Evolutionary conservation across 495 filamentous ascomycete species (phyloP).

Genomic region (Neurospora tetraspora): DNA sequence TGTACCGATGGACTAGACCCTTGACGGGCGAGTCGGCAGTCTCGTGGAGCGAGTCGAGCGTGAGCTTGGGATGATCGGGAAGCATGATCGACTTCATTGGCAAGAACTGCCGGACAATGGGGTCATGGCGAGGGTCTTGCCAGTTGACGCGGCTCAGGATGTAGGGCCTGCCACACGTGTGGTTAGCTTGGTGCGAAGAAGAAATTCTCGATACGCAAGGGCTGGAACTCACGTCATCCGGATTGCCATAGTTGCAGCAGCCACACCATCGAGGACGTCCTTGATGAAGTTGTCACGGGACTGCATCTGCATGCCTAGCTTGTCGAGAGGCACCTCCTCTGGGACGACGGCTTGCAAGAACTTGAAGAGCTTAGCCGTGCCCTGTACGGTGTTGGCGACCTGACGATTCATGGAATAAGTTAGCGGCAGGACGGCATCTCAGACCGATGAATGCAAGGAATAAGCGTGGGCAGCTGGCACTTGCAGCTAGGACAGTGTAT

Average conservation of each 20-base stretch:
- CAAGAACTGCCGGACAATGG: conserved; percentile 44
- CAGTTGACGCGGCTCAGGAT: conserved; percentile 44
- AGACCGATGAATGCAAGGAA: background rate
- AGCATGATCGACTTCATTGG: conserved; percentile 39
- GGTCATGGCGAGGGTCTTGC: conserved; percentile 43
- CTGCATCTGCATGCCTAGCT: conserved; percentile 21
- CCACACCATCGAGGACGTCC: conserved; percentile 41
- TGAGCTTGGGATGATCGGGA: conserved; percentile 35
- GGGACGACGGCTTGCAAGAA: conserved; percentile 40
- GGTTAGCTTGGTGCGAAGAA: background rate
- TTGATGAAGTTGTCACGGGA: conserved; percentile 40
- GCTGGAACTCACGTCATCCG: conserved; percentile 31
- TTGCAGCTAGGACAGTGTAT: background rate
- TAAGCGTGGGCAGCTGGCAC: background rate
- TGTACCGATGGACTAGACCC: conserved; percentile 48
- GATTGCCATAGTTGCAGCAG: conserved; percentile 42
- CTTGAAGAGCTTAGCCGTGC: conserved; percentile 23
- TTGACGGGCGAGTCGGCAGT: conserved; percentile 34
- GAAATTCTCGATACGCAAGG: background rate
- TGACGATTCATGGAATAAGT: background rate
- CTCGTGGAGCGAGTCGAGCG: conserved; percentile 41
- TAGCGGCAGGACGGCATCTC: background rate
- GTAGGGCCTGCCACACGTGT: conserved; percentile 35
- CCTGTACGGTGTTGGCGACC: conserved; percentile 32
- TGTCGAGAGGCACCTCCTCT: conserved; percentile 27